A percentile compares a stretch with the other conserved stretches of the same genome.
Conservation (phyloP, 139 green algal genomes). For the Limnomonas spitsbergensis region DNA sequence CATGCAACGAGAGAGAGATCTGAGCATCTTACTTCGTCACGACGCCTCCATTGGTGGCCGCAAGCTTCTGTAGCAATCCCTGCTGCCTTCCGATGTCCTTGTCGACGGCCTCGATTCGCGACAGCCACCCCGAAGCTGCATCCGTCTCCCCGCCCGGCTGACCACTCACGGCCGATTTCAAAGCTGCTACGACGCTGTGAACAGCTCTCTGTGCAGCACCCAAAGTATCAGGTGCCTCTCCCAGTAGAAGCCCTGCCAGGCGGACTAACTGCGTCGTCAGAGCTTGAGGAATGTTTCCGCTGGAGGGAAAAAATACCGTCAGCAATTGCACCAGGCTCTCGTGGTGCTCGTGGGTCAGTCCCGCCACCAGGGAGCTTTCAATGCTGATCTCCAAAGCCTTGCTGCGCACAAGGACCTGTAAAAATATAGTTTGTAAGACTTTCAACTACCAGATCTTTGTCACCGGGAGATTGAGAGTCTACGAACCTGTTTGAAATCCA, state of each 20-base stretch:
- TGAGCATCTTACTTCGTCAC: conserved; percentile 34
- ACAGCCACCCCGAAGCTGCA: conserved; percentile 13
- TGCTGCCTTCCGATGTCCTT: conserved; percentile 39
- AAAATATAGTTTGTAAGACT: too few relatives aligned
- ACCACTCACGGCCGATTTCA: conserved; percentile 25
- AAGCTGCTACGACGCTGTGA: conserved; percentile 22
- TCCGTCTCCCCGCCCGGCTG: neutral
- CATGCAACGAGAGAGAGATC: neutral
- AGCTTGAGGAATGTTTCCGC: neutral
- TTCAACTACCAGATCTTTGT: too few relatives aligned
- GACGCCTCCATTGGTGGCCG: conserved; percentile 15
- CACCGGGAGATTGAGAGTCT: too few relatives aligned
- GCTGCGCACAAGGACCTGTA: conserved; percentile 43
- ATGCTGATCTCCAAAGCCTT: conserved; percentile 47
- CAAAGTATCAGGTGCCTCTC: conserved; percentile 22
- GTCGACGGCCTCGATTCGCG: conserved; percentile 30
- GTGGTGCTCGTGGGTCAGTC: conserved; percentile 22
- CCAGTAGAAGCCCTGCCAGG: conserved; percentile 15
- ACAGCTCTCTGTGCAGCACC: conserved; percentile 38
- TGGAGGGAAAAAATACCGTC: neutral
- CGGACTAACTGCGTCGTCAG: conserved; percentile 21
- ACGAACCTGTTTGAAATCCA: conserved; percentile 23
- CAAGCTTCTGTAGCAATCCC: conserved; percentile 37
- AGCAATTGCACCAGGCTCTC: conserved; percentile 9
- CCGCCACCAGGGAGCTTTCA: conserved; percentile 26